These are phyloP conservation scores for Puccinia polysora DNA, from an alignment of 1,284 basidiomycete genomes.

Conservation along the genomic window DNA sequence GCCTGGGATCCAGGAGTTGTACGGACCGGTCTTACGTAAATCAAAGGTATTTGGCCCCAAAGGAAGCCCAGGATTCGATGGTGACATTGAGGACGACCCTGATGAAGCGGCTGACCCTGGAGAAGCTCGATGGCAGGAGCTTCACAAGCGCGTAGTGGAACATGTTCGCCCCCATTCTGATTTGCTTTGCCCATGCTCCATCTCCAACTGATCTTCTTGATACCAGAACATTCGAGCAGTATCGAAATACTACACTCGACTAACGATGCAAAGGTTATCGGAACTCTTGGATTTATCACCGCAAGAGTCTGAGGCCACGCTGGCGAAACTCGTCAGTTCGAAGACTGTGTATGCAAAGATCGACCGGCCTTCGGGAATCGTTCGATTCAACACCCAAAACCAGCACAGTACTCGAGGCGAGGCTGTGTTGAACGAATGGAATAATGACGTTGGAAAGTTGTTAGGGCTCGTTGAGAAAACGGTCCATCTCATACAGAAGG, in stretches of 20 bases:
- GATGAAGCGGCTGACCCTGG: conserved; percentile 53
- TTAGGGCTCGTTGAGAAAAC: conserved; percentile 55
- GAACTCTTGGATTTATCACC: conserved; percentile 78
- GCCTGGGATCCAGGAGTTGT: conserved; percentile 89
- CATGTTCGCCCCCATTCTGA: conserved; percentile 66
- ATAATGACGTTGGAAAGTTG: conserved; percentile 85
- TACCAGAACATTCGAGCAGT: conserved; percentile 89
- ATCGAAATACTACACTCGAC: conserved; percentile 88
- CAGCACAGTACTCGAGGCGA: conserved; percentile 65
- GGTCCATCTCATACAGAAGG: conserved; percentile 58
- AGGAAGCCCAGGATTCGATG: conserved; percentile 46
- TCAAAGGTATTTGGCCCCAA: conserved; percentile 68
- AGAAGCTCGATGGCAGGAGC: conserved; percentile 84
- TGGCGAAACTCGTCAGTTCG: conserved; percentile 82
- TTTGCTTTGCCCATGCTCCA: neutral
- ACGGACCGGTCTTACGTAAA: conserved; percentile 73
- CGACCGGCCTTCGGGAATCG: conserved; percentile 82
- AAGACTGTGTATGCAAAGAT: conserved; percentile 89
- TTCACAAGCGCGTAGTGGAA: conserved; percentile 93
- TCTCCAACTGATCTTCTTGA: neutral
- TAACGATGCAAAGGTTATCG: conserved; percentile 75
- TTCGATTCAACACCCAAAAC: conserved; percentile 69
- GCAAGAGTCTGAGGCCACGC: conserved; percentile 76
- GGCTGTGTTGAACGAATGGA: conserved; percentile 91
- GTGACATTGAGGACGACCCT: conserved; percentile 49